Percentiles rank a stretch among this genome's conserved stretches.
Conservation (phyloP, 2,329 filamentous ascomycete species). For the Fusarium paranaense region DNA sequence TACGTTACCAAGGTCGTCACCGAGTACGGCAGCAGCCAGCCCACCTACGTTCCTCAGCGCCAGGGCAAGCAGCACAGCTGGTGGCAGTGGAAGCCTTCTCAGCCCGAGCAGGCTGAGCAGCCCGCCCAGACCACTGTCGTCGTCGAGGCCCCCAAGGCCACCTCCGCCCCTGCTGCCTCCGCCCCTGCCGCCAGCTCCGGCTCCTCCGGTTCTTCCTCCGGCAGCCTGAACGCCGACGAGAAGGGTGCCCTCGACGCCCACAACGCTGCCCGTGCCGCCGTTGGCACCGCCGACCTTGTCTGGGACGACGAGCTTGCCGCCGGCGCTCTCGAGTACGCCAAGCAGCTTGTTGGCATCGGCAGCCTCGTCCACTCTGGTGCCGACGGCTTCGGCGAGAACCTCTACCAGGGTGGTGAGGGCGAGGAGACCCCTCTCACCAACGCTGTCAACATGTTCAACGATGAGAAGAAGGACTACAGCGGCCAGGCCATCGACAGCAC, state of each 20-base stretch:
- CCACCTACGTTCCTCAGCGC: background rate
- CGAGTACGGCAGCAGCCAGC: slow-evolving; percentile 4
- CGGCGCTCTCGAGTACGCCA: slow-evolving; percentile 40
- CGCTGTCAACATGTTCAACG: slow-evolving; percentile 37
- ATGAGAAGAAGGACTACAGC: slow-evolving; percentile 40
- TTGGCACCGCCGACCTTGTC: slow-evolving; percentile 30
- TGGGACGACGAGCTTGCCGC: slow-evolving; percentile 40
- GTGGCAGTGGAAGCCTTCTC: background rate
- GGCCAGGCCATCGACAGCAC: slow-evolving; percentile 31
- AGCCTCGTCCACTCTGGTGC: slow-evolving; percentile 33
- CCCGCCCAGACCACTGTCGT: background rate
- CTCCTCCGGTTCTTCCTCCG: slow-evolving; percentile 6
- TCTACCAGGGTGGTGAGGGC: slow-evolving; percentile 36
- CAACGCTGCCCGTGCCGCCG: slow-evolving; percentile 39
- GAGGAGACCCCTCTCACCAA: slow-evolving; percentile 25
- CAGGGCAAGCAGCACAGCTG: background rate
- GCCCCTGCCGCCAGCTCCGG: slow-evolving; percentile 20
- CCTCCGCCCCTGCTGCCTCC: slow-evolving; percentile 13
- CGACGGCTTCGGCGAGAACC: slow-evolving; percentile 40
- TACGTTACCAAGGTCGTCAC: slow-evolving; percentile 31
- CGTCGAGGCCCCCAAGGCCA: slow-evolving; percentile 8
- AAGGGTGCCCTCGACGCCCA: slow-evolving; percentile 40
- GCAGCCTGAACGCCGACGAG: slow-evolving; percentile 34
- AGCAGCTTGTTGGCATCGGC: slow-evolving; percentile 34
- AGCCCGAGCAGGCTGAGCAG: background rate